Evolutionary conservation across 192 early-diverging fungal genomes (phyloP), one percentile per base, ranked within the genome.

Genomic region (Umbelopsis ramanniana): DNA sequence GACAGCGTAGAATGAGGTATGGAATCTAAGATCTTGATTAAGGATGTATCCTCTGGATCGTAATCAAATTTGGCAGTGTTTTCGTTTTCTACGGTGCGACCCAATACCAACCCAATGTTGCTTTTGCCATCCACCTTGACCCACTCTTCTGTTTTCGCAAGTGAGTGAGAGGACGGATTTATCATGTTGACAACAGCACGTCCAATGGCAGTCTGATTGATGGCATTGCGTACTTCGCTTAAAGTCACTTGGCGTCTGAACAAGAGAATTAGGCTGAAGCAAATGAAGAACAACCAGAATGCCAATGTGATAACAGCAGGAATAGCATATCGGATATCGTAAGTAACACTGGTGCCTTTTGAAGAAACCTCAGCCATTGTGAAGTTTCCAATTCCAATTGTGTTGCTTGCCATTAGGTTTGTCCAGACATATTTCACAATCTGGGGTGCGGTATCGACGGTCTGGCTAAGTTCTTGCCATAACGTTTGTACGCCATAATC

Each of bases 221-320:
- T 63, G 33, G 57, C 26, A 37, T 63, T 63, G 12, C 33, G 26
- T 14, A 63, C 2, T 63, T 63, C 57, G 26, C 19, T 22, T 8
- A 63, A 26, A 9, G 57, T 63, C 11, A 63, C 57, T 37, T 26
- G 10, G 11, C 26, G 23, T 12, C 14, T 14, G 6, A 37, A 38
- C 7, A 63, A 37, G 14, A 63, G 29, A 5, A 63, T 14, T 15
- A 63, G 26, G 0, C 15, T 19, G 14, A 63, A 63, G 4, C 26
- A 29, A 6, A 63, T 5, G 33, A 33, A 37, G 2, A 15, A 14
- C 4, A 37, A 4, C 57, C 57, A 63, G 11, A 63, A 35, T 4
- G 57, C 57, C 17, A 63, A 17, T 29, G 57, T 63, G 57, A 63
- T n/a, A 5, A 63, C 37, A 1, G 57, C 57, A 38, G 57, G 57